Base-by-base conservation (phyloP, 169 alveolate genomes). In the Plasmodium sp. region DNA sequence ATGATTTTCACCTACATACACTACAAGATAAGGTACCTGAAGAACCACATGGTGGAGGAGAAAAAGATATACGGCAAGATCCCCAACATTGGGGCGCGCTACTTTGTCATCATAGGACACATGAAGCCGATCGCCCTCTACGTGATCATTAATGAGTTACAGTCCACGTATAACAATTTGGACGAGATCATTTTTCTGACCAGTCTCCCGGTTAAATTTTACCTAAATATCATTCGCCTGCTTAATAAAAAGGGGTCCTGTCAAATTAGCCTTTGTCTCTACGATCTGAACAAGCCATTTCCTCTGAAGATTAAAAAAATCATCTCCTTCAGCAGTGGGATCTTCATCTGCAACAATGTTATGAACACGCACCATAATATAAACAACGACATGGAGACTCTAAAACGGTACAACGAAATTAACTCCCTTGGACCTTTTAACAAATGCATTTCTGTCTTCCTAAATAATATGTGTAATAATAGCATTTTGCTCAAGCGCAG, bases 1-100 rank as follows among this genome's bases (percentile, higher is more conserved):
- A 81, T 92, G 95, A 54, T 75, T 16, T 92, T 92, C 77, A 92
- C 95, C 10, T 92, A 92, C 82, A 81, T 92, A 82, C 95, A 92
- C 56, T 92, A 92, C 79, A 73, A 92, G 56, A 92, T 92, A 14
- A 39, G 95, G 54, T 92, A 81, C 18, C 58, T 92, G 67, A 92
- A 92, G 83, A 72, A 92, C 75, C 83, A 92, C 51, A 72, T 92
- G 75, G 81, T 92, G 18, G 86, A 92, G 74, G 92, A 81, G 12
- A 92, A 81, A 73, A 62, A 92, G 51, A 75, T 92, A 82, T 92
- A 92, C 82, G 95, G 95, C 2, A 81, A 83, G n/a, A 81, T 92
- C 2, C 95, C 95, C 9, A 81, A 72, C 77, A 72, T 81, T 45
- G 81, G 92, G 16, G 73, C 95, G 3, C 18, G 80, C 18, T 92